phyloP scores from a whole-genome alignment of 805 yeast genomes.

The Myxozyma sirexii region DNA sequence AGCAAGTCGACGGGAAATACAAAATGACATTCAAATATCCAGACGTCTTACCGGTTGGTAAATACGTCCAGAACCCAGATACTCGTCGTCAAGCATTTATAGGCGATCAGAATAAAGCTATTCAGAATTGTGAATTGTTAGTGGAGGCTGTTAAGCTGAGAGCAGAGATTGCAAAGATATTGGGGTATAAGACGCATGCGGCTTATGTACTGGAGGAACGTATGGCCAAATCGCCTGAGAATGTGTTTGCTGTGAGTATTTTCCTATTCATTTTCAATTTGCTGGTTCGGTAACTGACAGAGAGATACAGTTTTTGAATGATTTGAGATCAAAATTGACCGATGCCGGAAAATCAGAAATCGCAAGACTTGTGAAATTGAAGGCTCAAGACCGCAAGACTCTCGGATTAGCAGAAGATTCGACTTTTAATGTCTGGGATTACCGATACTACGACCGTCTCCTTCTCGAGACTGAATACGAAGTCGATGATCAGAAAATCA shows the following conservation, averaged over 20 bases:
- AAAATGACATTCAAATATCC: slow-evolving; percentile 84
- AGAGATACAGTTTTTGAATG: slow-evolving; percentile 66
- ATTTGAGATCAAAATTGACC: slow-evolving; percentile 58
- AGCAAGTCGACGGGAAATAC: slow-evolving; percentile 49
- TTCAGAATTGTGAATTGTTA: slow-evolving; percentile 64
- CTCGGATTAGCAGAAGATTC: slow-evolving; percentile 49
- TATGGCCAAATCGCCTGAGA: slow-evolving; percentile 72
- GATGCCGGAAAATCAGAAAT: slow-evolving; percentile 64
- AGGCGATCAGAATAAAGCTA: slow-evolving; percentile 69
- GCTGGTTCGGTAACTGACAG: too few species aligned
- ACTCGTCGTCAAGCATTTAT: slow-evolving; percentile 68
- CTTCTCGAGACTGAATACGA: slow-evolving; percentile 67
- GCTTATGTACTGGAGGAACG: slow-evolving; percentile 73
- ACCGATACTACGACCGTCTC: slow-evolving; percentile 63
- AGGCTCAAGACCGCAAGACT: slow-evolving; percentile 53
- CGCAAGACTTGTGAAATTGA: slow-evolving; percentile 52
- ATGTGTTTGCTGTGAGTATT: slow-evolving; percentile 48
- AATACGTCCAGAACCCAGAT: slow-evolving; percentile 63
- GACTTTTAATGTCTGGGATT: slow-evolving; percentile 70
- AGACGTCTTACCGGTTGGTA: slow-evolving; percentile 74
- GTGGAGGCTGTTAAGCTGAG: slow-evolving; percentile 63
- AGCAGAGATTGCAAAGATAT: slow-evolving; percentile 58
- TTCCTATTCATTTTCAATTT: not conserved
- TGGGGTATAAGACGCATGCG: slow-evolving; percentile 72
- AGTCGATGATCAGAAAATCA: slow-evolving; percentile 70